Conservation (phyloP, 1,284 basidiomycete species). For the Heterobasidion annosum region DNA sequence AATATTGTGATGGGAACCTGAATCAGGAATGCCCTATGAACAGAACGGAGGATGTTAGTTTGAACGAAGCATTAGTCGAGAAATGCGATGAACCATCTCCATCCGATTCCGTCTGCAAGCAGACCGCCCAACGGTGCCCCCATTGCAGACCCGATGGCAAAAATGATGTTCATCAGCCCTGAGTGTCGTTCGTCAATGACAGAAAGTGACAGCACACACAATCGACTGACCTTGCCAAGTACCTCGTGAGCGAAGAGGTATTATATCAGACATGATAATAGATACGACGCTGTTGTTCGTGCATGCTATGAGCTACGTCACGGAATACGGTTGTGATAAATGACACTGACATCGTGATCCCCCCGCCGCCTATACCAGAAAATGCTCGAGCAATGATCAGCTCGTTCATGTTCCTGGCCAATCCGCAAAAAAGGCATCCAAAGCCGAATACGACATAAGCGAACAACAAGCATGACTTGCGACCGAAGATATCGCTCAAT, state of each 20-base stretch:
- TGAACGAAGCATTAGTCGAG: neutral
- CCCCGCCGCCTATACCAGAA: constrained; percentile 53
- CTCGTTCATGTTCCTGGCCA: constrained; percentile 45
- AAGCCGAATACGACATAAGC: constrained; percentile 46
- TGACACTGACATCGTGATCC: constrained; percentile 47
- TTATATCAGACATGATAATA: constrained; percentile 55
- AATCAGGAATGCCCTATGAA: constrained; percentile 42
- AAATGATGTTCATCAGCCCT: constrained; percentile 51
- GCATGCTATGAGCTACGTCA: neutral
- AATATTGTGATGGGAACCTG: constrained; percentile 47
- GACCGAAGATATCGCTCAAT: constrained; percentile 57
- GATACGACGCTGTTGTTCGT: constrained; percentile 35
- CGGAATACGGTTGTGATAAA: neutral
- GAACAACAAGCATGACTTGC: constrained; percentile 47
- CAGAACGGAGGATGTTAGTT: neutral
- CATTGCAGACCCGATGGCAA: constrained; percentile 39
- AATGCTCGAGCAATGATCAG: constrained; percentile 48
- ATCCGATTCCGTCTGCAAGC: constrained; percentile 49
- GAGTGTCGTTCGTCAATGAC: too few relatives aligned
- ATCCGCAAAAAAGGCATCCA: constrained; percentile 44
- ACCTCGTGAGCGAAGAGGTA: constrained; percentile 48
- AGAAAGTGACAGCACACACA: neutral
- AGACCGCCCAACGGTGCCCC: constrained; percentile 54
- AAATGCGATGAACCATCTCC: constrained; percentile 40
- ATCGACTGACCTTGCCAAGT: constrained; percentile 49